Percentiles rank a stretch among this genome's conserved stretches.
Evolutionary conservation across 306 rosid species (phyloP).

Genomic region (Glycine soja): DNA sequence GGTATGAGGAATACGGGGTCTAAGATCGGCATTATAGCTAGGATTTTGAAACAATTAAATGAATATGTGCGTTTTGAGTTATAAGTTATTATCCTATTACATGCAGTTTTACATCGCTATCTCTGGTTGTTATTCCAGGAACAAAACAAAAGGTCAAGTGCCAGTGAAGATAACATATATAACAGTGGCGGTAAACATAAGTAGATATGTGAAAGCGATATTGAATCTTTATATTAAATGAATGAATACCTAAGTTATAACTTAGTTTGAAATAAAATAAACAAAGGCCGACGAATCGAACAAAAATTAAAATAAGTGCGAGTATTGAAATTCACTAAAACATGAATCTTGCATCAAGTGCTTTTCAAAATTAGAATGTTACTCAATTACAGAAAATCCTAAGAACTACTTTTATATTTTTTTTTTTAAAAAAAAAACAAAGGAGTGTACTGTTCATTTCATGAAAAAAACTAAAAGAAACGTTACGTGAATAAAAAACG

Average conservation of each 20-base stretch:
- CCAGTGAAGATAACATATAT: conserved; percentile 25
- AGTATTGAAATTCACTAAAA: background rate
- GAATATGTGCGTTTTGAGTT: background rate
- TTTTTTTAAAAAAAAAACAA: background rate
- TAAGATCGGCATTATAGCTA: background rate
- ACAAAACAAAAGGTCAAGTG: background rate
- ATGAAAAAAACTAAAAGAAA: background rate
- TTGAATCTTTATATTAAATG: conserved; percentile 25
- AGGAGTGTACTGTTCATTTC: background rate
- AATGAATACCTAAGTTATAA: conserved; percentile 1
- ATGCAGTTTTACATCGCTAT: conserved; percentile 9
- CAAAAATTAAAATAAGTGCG: background rate
- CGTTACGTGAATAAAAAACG: background rate
- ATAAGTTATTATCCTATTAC: background rate
- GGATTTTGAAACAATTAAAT: background rate
- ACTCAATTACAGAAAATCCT: background rate
- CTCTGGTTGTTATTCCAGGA: conserved; percentile 18
- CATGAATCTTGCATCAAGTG: background rate
- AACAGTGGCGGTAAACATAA: conserved; percentile 25
- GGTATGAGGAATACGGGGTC: conserved; percentile 22
- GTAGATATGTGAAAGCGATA: conserved; percentile 34
- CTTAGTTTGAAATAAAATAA: background rate
- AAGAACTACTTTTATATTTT: background rate
- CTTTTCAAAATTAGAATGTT: background rate
- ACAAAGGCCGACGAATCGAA: background rate